These are phyloP conservation scores for Ceratocystis smalleyi DNA, from an alignment of 2,329 filamentous ascomycete genomes.

Conservation along the genomic window DNA sequence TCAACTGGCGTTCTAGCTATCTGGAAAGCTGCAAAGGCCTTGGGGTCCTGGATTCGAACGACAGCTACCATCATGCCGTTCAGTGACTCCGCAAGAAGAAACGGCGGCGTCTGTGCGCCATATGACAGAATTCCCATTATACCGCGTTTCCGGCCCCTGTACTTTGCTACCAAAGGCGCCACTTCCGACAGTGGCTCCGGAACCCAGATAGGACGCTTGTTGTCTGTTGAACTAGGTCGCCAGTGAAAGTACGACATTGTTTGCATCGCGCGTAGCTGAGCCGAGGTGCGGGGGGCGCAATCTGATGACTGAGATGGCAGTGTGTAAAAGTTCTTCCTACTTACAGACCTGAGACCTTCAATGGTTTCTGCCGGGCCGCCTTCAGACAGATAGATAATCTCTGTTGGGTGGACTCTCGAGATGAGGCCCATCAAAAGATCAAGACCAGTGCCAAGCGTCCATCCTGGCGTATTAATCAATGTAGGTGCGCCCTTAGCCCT, in stretches of 20 bases:
- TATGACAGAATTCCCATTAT: conserved; percentile 54
- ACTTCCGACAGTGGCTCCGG: conserved; percentile 38
- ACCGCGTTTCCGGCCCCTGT: conserved; percentile 34
- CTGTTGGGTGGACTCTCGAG: conserved; percentile 36
- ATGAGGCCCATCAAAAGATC: conserved; percentile 47
- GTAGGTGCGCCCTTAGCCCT: conserved; percentile 44
- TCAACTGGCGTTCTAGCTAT: conserved; percentile 8
- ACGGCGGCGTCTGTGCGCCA: conserved; percentile 44
- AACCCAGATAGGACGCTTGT: conserved; percentile 31
- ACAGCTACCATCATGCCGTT: conserved; percentile 56
- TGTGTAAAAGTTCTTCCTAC: conserved; percentile 30
- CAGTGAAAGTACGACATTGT: conserved; percentile 65
- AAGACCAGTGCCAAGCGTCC: conserved; percentile 55
- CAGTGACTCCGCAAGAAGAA: conserved; percentile 47
- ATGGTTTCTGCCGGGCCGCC: conserved; percentile 44
- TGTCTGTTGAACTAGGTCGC: conserved; percentile 5
- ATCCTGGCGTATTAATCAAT: conserved; percentile 60
- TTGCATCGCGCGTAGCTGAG: conserved; percentile 57
- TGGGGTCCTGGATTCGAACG: conserved; percentile 41
- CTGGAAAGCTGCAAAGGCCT: conserved; percentile 30
- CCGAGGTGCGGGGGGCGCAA: conserved; percentile 41
- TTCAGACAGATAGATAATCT: conserved; percentile 54
- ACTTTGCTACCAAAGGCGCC: conserved; percentile 47
- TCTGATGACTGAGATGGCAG: conserved; percentile 47
- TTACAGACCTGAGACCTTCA: conserved; percentile 34